Evolutionary conservation across 2,329 filamentous ascomycete species (phyloP), one percentile per base, ranked within the genome.

Genomic region (Diatrype stigma): DNA sequence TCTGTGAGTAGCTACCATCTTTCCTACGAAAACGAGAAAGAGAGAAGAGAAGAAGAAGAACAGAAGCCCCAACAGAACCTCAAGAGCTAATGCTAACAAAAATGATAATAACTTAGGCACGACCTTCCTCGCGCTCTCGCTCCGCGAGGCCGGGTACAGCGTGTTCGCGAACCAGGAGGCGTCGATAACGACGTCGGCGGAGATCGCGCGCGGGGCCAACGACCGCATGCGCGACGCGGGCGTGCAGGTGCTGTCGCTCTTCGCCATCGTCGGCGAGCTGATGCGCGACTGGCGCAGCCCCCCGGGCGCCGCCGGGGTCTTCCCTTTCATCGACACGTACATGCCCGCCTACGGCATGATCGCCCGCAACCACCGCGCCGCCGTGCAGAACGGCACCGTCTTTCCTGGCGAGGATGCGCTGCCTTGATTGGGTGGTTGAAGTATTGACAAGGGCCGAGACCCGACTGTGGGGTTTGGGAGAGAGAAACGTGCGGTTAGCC

Each of bases 161-260:
- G 87, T 91, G 51, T 90, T 79, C 72, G 86, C 85, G 59, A 88
- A 89, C 69, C 78, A 84, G 48, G 87, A 90, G 60, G 86, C 84
- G 2, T 84, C 79, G 0, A 87, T 86, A 1, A 90, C 87, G 1
- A 83, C 83, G 19, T 81, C 78, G 2, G 63, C 71, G 37, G 75
- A 85, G 42, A 75, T 86, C 51, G 77, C 83, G 6, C 81, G 84
- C 52, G 76, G 83, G 46, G 79, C 84, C 37, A 89, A 89, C 66
- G 74, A 80, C 30, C 79, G 85, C 45, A 89, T 89, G 85, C 73
- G 80, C 50, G 63, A 72, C 22, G 84, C 85, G 0, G 87, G 86
- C 34, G 86, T 89, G 3, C 81, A 86, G 57, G 67, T 85, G 26
- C 75, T 85, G 26, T 77, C 76, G 16, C 64, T 85, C 52, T 88